Evolutionary conservation across 305 asterid genomes (phyloP).

Genomic region (Rubia tinctorum): DNA sequence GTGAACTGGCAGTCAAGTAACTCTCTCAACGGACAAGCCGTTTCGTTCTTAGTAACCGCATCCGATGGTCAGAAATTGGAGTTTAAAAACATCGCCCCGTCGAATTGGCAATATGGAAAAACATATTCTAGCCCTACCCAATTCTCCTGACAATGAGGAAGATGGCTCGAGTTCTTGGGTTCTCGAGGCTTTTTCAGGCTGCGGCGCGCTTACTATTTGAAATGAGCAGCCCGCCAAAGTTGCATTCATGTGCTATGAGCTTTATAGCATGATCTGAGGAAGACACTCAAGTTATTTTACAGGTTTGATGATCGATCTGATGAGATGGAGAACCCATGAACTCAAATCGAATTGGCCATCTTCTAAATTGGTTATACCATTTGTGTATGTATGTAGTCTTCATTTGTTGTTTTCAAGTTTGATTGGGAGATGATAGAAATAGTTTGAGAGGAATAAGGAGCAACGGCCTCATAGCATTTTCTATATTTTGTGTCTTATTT

Average conservation of each 20-base stretch:
- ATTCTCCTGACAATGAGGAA: constrained; percentile 24
- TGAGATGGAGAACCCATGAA: constrained; percentile 9
- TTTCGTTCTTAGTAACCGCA: constrained; percentile 72
- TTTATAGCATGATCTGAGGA: not conserved
- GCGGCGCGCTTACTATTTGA: constrained; percentile 70
- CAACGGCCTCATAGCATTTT: constrained; percentile 3
- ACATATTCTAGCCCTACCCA: constrained; percentile 52
- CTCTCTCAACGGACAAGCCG: constrained; percentile 52
- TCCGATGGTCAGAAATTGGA: constrained; percentile 57
- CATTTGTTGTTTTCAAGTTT: not conserved
- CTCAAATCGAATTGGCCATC: not conserved
- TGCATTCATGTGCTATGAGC: not conserved
- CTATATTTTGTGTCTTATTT: not conserved
- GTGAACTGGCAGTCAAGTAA: constrained; percentile 79
- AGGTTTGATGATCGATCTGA: constrained; percentile 1
- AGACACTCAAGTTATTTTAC: not conserved
- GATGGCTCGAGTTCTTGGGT: constrained; percentile 18
- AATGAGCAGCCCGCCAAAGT: constrained; percentile 74
- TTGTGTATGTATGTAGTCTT: constrained; percentile 1
- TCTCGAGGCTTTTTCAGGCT: constrained; percentile 31
- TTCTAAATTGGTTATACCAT: not conserved
- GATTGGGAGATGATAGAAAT: constrained; percentile 7
- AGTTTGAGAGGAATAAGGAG: constrained; percentile 16
- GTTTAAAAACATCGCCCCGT: constrained; percentile 47
- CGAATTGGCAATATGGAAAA: constrained; percentile 75